Percentiles rank a stretch among this genome's conserved stretches.
Evolutionary conservation across 345 rosid species (phyloP).

Genomic region (Raphanus raphanistrum): DNA sequence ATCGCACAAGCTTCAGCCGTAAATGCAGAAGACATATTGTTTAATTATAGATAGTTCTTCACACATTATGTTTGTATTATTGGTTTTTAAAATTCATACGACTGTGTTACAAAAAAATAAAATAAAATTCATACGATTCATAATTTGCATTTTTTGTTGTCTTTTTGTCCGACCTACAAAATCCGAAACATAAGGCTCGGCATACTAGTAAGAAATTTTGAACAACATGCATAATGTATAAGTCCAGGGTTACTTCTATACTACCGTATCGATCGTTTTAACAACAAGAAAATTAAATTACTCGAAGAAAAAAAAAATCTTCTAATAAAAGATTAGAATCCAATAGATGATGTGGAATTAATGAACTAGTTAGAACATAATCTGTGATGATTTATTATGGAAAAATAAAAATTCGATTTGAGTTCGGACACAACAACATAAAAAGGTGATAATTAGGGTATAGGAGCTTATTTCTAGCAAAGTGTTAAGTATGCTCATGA

Average conservation of each 20-base stretch:
- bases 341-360: too few relatives aligned
- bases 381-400: constrained; percentile 9
- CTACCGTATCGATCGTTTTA: neutral
- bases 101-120: too few relatives aligned
- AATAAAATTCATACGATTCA: neutral
- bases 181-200: neutral
- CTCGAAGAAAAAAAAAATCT: too few relatives aligned
- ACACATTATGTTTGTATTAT: neutral
- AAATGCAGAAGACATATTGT: neutral
- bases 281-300: neutral
- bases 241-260: neutral
- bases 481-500: constrained; percentile 31
- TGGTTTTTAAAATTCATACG: neutral
- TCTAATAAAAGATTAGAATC: too few relatives aligned
- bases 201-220: neutral
- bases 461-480: constrained; percentile 29
- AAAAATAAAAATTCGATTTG: constrained; percentile 20
- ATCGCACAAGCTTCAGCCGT: neutral
- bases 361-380: neutral
- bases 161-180: neutral
- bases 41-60: neutral
- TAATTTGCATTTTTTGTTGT: neutral
- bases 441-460: too few relatives aligned
- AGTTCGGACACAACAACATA: constrained; percentile 5
- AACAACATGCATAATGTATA: neutral